These are phyloP conservation scores for Lactarius deliciosus DNA, from an alignment of 768 basidiomycete genomes.

Conservation along the genomic window DNA sequence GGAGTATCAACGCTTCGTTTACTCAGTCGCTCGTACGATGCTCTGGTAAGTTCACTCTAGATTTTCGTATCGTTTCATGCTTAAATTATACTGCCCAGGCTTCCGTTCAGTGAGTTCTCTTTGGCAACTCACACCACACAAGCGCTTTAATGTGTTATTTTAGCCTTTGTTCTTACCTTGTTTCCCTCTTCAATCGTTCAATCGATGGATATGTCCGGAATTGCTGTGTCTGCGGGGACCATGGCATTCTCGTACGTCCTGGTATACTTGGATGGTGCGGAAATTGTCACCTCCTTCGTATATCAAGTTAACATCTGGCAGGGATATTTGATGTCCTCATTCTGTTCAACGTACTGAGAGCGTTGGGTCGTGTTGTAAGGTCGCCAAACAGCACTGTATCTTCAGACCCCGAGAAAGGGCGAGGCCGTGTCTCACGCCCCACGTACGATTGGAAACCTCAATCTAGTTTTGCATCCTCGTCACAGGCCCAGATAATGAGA, in stretches of 20 bases:
- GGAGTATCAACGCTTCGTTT: conserved; percentile 61
- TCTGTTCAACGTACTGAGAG: conserved; percentile 67
- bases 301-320: conserved; percentile 33
- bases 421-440: background rate
- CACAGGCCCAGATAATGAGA: conserved; percentile 3
- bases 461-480: background rate
- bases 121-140: conserved; percentile 7
- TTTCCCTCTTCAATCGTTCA: conserved; percentile 58
- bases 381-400: background rate
- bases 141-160: conserved; percentile 12
- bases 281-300: conserved; percentile 41
- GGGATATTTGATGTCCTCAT: conserved; percentile 64
- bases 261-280: conserved; percentile 21
- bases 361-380: conserved; percentile 55
- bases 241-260: conserved; percentile 48
- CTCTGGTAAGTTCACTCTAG: conserved; percentile 52
- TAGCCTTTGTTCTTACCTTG: conserved; percentile 60
- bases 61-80: conserved; percentile 2
- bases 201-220: conserved; percentile 50
- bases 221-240: conserved; percentile 45
- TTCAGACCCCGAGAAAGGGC: conserved; percentile 10
- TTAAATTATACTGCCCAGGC: conserved; percentile 42
- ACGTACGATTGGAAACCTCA: conserved; percentile 1
- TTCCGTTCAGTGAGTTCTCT: conserved; percentile 51
- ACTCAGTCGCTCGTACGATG: conserved; percentile 64